These are phyloP conservation scores for Hanseniaspora taiwanica DNA, from an alignment of 805 yeast species.

Conservation along the genomic window DNA sequence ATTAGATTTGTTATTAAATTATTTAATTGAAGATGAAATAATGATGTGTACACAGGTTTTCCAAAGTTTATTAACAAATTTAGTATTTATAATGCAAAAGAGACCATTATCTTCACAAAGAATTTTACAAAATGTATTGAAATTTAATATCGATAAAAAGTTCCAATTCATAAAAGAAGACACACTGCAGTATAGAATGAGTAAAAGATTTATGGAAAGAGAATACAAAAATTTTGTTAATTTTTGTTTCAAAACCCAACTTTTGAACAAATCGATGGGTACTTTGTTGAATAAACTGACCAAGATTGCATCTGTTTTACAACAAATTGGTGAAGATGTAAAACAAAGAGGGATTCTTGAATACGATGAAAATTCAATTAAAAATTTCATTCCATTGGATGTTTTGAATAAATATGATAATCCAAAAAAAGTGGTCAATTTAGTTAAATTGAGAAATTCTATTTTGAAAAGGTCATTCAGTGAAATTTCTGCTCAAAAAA, in stretches of 20 bases:
- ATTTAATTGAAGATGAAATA: constrained; percentile 38
- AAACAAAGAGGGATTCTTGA: constrained; percentile 23
- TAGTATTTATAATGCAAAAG: constrained; percentile 47
- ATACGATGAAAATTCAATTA: constrained; percentile 14
- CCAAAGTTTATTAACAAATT: constrained; percentile 54
- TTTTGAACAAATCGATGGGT: constrained; percentile 18
- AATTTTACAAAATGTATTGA: constrained; percentile 44
- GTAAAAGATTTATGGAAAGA: constrained; percentile 52
- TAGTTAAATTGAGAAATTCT: constrained; percentile 3
- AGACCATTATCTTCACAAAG: constrained; percentile 48
- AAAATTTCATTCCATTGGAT: constrained; percentile 16
- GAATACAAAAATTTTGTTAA: constrained; percentile 33
- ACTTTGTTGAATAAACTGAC: constrained; percentile 16
- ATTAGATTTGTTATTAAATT: constrained; percentile 49
- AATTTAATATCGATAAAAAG: constrained; percentile 46
- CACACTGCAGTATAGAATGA: constrained; percentile 33
- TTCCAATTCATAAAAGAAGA: constrained; percentile 32
- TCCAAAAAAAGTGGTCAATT: constrained; percentile 1
- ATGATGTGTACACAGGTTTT: constrained; percentile 43
- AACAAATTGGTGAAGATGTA: constrained; percentile 24
- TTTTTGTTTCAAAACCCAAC: constrained; percentile 26
- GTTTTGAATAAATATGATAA: constrained; percentile 10
- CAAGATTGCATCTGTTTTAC: constrained; percentile 23
- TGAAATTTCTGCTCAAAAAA: not conserved
- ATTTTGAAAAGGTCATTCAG: constrained; percentile 4